Evolutionary conservation across 208 protist species (phyloP).

Genomic region (Trypanosoma congolense): DNA sequence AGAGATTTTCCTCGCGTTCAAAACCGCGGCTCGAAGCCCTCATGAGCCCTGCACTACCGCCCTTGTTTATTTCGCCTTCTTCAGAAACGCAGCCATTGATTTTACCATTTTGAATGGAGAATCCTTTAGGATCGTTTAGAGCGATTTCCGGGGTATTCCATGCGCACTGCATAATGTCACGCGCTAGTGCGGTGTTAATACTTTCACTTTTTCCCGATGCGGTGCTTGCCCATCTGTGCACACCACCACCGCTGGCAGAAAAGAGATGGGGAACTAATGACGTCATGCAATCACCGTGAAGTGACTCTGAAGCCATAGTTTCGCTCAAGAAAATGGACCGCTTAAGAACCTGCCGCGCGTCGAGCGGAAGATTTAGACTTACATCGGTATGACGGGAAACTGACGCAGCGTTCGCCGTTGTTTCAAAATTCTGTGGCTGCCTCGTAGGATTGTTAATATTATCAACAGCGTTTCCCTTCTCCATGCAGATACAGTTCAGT

Average conservation of each 20-base stretch:
- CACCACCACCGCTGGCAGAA: background rate
- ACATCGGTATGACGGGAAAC: too few relatives aligned
- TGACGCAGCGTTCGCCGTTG: background rate
- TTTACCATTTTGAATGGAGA: background rate
- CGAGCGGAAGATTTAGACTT: too few relatives aligned
- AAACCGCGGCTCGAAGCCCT: background rate
- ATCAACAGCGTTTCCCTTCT: background rate
- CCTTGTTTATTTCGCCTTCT: background rate
- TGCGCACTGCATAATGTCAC: background rate
- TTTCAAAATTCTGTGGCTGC: background rate
- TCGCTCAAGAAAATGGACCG: conserved; percentile 14
- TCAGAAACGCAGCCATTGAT: background rate
- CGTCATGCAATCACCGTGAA: background rate
- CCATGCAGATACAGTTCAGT: conserved; percentile 4
- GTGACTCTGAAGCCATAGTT: conserved; percentile 1
- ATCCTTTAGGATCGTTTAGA: background rate
- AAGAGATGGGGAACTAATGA: background rate
- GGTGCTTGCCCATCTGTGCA: background rate
- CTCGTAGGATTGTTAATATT: background rate
- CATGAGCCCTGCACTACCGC: background rate
- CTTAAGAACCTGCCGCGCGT: conserved; percentile 3
- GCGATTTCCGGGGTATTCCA: background rate
- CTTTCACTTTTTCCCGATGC: background rate
- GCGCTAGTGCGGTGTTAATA: background rate
- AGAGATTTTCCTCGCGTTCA: background rate